phyloP scores from a whole-genome alignment of 2,329 filamentous ascomycete species.

The Chaetomiaceae sp. region DNA sequence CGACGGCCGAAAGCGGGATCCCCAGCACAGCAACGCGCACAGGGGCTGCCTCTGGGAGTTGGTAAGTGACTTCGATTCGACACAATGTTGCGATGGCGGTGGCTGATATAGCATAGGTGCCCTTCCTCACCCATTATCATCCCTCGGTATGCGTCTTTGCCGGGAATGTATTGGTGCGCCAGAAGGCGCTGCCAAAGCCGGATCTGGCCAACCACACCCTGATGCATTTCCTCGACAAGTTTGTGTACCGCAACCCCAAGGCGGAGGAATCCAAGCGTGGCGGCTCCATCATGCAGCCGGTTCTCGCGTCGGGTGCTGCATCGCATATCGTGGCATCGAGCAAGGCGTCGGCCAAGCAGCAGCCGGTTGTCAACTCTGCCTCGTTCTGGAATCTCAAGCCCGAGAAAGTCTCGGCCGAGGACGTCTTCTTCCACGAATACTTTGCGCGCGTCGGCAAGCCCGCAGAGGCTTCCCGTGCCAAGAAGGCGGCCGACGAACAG shows the following conservation, averaged over 20 bases:
- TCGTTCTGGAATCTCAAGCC: conserved; percentile 87
- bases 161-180: conserved; percentile 61
- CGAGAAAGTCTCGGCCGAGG: conserved; percentile 83
- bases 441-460: conserved; percentile 71
- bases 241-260: conserved; percentile 96
- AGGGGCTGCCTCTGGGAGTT: conserved; percentile 91
- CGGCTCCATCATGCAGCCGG: conserved; percentile 93
- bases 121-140: conserved; percentile 79
- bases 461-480: conserved; percentile 49
- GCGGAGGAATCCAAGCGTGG: conserved; percentile 64
- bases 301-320: conserved; percentile 50
- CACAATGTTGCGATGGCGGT: neutral
- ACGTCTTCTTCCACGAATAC: conserved; percentile 98
- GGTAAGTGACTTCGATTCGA: conserved; percentile 42
- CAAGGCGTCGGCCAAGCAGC: conserved; percentile 39
- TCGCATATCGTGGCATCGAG: conserved; percentile 54
- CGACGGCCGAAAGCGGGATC: conserved; percentile 86
- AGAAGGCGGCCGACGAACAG: conserved; percentile 65
- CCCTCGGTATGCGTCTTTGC: conserved; percentile 88
- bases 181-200: conserved; percentile 76
- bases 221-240: conserved; percentile 94
- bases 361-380: conserved; percentile 68
- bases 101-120: conserved; percentile 39
- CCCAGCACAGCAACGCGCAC: conserved; percentile 90
- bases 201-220: conserved; percentile 87